These are phyloP conservation scores for Sugiyamaella grinbergsii DNA, from an alignment of 1,139 yeast species.

Conservation along the genomic window DNA sequence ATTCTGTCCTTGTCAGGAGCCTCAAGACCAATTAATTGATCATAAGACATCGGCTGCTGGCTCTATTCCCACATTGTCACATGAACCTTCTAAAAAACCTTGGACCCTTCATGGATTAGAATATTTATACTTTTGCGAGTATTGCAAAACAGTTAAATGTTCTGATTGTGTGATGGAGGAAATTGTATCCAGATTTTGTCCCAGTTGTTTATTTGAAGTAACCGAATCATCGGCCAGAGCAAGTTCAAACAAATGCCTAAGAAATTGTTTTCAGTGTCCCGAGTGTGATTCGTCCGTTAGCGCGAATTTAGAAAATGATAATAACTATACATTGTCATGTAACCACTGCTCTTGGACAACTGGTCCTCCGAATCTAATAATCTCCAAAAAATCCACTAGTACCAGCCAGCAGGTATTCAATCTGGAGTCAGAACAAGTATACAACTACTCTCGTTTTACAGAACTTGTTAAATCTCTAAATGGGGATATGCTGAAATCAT, in stretches of 20 bases:
- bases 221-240: slow-evolving; percentile 33
- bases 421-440: slow-evolving; percentile 1
- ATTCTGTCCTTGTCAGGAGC: slow-evolving; percentile 27
- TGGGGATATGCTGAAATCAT: not conserved
- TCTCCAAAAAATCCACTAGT: slow-evolving; percentile 21
- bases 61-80: slow-evolving; percentile 4
- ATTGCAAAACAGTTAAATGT: slow-evolving; percentile 34
- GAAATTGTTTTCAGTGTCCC: slow-evolving; percentile 38
- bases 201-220: slow-evolving; percentile 37
- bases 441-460: not conserved
- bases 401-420: slow-evolving; percentile 26
- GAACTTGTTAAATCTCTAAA: not conserved
- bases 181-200: slow-evolving; percentile 36
- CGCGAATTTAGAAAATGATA: slow-evolving; percentile 1
- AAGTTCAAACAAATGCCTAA: slow-evolving; percentile 32
- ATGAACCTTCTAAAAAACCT: slow-evolving; percentile 16
- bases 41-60: too few relatives aligned
- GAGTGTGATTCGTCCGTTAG: slow-evolving; percentile 27
- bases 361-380: slow-evolving; percentile 7
- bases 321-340: slow-evolving; percentile 28
- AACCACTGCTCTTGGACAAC: slow-evolving; percentile 32
- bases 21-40: not conserved
- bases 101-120: slow-evolving; percentile 27
- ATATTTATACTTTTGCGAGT: slow-evolving; percentile 36
- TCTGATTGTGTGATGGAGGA: slow-evolving; percentile 36